Evolutionary conservation across 1,139 yeast genomes (phyloP).

Genomic region (Spathaspora jeffriesii): DNA sequence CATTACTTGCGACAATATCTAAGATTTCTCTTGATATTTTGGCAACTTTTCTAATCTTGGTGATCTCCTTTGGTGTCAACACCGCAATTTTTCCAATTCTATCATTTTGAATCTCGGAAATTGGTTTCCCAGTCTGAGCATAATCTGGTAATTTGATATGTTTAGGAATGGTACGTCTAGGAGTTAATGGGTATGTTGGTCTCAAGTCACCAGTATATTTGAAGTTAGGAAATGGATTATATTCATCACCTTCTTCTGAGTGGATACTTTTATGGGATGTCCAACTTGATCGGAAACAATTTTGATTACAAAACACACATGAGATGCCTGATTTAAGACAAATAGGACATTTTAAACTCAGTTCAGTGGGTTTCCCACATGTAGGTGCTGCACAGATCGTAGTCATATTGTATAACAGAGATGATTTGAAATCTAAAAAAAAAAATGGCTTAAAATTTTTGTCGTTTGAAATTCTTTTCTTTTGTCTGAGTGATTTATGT

Average conservation of each 20-base stretch:
- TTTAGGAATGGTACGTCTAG: slow-evolving; percentile 70
- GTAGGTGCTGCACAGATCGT: slow-evolving; percentile 67
- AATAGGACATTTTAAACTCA: slow-evolving; percentile 85
- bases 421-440: neutral
- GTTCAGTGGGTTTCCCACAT: slow-evolving; percentile 81
- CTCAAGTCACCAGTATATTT: slow-evolving; percentile 72
- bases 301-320: slow-evolving; percentile 77
- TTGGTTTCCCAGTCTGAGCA: slow-evolving; percentile 78
- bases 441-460: neutral
- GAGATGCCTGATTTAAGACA: slow-evolving; percentile 74
- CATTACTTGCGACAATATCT: slow-evolving; percentile 82
- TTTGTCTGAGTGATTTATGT: neutral
- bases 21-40: slow-evolving; percentile 82
- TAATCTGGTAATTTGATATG: slow-evolving; percentile 82
- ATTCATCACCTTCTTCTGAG: slow-evolving; percentile 49
- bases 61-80: slow-evolving; percentile 65
- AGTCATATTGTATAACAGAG: neutral
- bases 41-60: slow-evolving; percentile 72
- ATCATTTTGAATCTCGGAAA: slow-evolving; percentile 73
- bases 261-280: slow-evolving; percentile 53
- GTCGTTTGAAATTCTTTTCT: neutral
- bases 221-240: slow-evolving; percentile 86
- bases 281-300: slow-evolving; percentile 83
- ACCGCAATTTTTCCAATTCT: slow-evolving; percentile 67
- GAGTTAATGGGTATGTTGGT: slow-evolving; percentile 81